phyloP scores from a whole-genome alignment of 352 stramenopile species.

The Pythium utonaiense region DNA sequence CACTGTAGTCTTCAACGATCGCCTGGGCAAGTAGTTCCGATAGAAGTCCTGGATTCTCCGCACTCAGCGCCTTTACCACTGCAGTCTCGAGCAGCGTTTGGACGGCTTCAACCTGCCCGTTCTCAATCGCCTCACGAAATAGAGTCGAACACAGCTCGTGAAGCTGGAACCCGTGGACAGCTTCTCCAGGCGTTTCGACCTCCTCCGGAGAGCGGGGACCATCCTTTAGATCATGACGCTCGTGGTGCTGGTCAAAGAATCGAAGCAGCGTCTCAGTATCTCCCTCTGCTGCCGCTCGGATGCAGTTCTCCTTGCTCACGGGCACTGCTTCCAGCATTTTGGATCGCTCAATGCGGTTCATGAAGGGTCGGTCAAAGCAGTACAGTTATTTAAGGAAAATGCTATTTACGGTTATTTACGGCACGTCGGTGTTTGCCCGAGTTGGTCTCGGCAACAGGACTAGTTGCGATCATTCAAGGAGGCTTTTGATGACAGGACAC shows the following conservation, averaged over 20 bases:
- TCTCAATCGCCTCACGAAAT: slow-evolving; percentile 20
- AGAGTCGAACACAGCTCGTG: slow-evolving; percentile 6
- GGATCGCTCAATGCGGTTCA: too few relatives aligned
- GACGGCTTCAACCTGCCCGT: slow-evolving; percentile 7
- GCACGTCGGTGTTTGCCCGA: too few relatives aligned
- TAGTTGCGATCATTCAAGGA: too few relatives aligned
- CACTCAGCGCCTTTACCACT: neutral
- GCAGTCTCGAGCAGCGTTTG: neutral
- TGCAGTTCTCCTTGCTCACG: slow-evolving; percentile 16
- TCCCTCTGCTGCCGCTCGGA: slow-evolving; percentile 13
- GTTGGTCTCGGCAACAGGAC: too few relatives aligned
- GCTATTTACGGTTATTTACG: too few relatives aligned
- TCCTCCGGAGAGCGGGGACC: neutral
- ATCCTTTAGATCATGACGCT: neutral
- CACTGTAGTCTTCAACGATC: slow-evolving; percentile 18
- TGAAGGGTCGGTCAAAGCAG: too few relatives aligned
- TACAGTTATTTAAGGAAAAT: too few relatives aligned
- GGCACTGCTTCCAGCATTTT: slow-evolving; percentile 1
- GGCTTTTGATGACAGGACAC: too few relatives aligned
- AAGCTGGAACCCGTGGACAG: neutral
- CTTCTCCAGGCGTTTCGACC: neutral
- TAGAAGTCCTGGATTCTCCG: neutral
- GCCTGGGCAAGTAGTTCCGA: slow-evolving; percentile 1
- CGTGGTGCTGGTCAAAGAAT: neutral
- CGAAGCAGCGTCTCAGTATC: slow-evolving; percentile 6